Evolutionary conservation across 1,139 yeast species (phyloP).

Genomic region (Yamadazyma taylorii): DNA sequence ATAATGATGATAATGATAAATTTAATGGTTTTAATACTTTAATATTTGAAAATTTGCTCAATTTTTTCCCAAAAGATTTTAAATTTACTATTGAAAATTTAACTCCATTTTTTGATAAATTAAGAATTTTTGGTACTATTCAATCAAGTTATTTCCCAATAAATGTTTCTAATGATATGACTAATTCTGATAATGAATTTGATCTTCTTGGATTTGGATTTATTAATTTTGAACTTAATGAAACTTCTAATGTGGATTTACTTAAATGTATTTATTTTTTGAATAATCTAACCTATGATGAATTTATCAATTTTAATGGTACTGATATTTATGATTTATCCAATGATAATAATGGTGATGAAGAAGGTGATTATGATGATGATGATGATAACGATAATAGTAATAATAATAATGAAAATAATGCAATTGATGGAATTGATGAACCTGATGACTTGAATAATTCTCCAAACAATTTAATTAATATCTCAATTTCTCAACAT

Average conservation of each 20-base stretch:
- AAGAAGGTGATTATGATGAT: slow-evolving; percentile 26
- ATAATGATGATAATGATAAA: slow-evolving; percentile 13
- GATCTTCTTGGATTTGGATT: slow-evolving; percentile 30
- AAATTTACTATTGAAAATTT: slow-evolving; percentile 18
- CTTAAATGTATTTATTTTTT: slow-evolving; percentile 34
- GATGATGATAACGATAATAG: slow-evolving; percentile 27
- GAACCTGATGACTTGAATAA: slow-evolving; percentile 1
- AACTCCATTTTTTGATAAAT: slow-evolving; percentile 28
- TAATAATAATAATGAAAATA: slow-evolving; percentile 12
- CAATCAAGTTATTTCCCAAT: slow-evolving; percentile 48
- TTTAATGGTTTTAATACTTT: slow-evolving; percentile 37
- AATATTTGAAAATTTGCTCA: slow-evolving; percentile 44
- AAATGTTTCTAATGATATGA: slow-evolving; percentile 3
- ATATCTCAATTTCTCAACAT: slow-evolving; percentile 38
- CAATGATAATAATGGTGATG: slow-evolving; percentile 9
- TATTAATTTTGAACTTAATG: slow-evolving; percentile 25
- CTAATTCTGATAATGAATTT: slow-evolving; percentile 19
- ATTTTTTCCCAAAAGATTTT: slow-evolving; percentile 24
- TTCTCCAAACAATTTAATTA: slow-evolving; percentile 12
- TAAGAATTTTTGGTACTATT: slow-evolving; percentile 39
- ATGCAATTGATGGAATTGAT: slow-evolving; percentile 29
- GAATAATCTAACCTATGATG: slow-evolving; percentile 26
- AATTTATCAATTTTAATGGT: slow-evolving; percentile 24
- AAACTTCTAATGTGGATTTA: slow-evolving; percentile 22
- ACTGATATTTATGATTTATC: slow-evolving; percentile 16